A percentile compares a stretch with the other conserved stretches of the same genome.
Conservation (phyloP, 352 stramenopile species). For the Plasmopara halstedii region DNA sequence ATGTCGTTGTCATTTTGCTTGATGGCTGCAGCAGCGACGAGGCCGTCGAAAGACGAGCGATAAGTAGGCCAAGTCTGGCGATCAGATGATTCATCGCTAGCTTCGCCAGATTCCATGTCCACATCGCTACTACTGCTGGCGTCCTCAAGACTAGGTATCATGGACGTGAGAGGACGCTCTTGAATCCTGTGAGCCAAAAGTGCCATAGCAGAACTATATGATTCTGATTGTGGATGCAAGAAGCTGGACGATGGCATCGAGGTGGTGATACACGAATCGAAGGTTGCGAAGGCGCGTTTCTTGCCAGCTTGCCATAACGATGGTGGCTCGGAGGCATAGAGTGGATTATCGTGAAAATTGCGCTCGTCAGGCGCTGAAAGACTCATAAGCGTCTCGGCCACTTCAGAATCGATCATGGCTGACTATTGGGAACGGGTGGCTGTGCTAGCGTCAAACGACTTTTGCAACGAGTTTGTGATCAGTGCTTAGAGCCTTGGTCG, state of each 20-base stretch:
- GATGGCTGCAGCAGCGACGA: conserved; percentile 49
- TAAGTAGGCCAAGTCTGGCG: conserved; percentile 31
- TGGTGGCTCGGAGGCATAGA: conserved; percentile 46
- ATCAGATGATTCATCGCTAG: conserved; percentile 38
- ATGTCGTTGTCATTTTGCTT: conserved; percentile 41
- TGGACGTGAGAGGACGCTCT: conserved; percentile 56
- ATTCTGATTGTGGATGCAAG: conserved; percentile 20
- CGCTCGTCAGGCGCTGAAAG: conserved; percentile 68
- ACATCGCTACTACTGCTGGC: conserved; percentile 47
- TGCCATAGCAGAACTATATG: conserved; percentile 23
- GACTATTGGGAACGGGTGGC: conserved; percentile 2
- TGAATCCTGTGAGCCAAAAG: conserved; percentile 53
- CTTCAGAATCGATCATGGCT: conserved; percentile 61
- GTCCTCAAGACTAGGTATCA: conserved; percentile 42
- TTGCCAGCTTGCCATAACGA: conserved; percentile 43
- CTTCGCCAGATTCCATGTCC: conserved; percentile 44
- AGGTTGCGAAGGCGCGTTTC: conserved; percentile 43
- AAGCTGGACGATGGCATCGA: conserved; percentile 53
- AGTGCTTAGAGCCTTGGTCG: conserved; percentile 5
- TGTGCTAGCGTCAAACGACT: conserved; percentile 6
- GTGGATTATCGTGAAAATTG: conserved; percentile 45
- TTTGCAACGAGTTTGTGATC: background rate
- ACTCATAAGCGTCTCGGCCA: conserved; percentile 74
- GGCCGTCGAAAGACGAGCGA: conserved; percentile 57
- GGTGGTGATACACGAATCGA: conserved; percentile 26